phyloP scores from a whole-genome alignment of 208 protist species.

The Acanthamoeba castellanii region DNA sequence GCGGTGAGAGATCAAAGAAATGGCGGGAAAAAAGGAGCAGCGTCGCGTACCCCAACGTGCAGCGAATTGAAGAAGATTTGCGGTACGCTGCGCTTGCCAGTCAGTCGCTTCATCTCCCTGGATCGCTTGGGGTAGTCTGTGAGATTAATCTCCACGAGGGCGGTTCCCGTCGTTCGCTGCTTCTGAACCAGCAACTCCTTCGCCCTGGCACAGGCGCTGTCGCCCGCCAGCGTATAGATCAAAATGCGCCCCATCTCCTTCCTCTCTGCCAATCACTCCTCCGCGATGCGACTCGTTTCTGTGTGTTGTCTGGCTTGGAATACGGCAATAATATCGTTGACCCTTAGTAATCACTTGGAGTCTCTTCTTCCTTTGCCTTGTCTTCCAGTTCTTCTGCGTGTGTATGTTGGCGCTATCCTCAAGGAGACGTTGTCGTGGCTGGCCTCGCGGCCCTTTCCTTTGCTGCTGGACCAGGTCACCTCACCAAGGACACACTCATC shows the following conservation, averaged over 20 bases:
- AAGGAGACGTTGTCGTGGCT: background rate
- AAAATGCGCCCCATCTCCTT: slow-evolving; percentile 14
- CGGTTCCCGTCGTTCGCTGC: background rate
- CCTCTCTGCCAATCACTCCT: background rate
- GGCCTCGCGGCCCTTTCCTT: too few relatives aligned
- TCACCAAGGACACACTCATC: too few relatives aligned
- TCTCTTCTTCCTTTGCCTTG: background rate
- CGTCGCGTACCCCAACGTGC: background rate
- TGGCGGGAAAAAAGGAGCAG: background rate
- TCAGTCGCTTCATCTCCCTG: slow-evolving; percentile 44
- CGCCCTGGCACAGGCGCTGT: slow-evolving; percentile 8
- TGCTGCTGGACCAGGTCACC: too few relatives aligned
- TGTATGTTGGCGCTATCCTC: background rate
- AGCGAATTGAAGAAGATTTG: slow-evolving; percentile 56
- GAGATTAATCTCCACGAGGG: slow-evolving; percentile 26
- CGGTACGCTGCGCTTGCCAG: slow-evolving; percentile 18
- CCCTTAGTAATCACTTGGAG: too few relatives aligned
- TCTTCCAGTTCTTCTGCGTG: background rate
- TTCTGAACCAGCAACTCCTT: background rate
- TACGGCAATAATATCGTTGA: background rate
- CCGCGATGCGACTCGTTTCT: background rate
- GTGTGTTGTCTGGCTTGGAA: background rate
- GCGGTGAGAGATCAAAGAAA: background rate
- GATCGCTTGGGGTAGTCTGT: slow-evolving; percentile 12
- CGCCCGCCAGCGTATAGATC: slow-evolving; percentile 19